A percentile compares a stretch with the other conserved stretches of the same genome.
Evolutionary conservation across 2,329 filamentous ascomycete species (phyloP).

Genomic region (Ophiostoma fasciatum): DNA sequence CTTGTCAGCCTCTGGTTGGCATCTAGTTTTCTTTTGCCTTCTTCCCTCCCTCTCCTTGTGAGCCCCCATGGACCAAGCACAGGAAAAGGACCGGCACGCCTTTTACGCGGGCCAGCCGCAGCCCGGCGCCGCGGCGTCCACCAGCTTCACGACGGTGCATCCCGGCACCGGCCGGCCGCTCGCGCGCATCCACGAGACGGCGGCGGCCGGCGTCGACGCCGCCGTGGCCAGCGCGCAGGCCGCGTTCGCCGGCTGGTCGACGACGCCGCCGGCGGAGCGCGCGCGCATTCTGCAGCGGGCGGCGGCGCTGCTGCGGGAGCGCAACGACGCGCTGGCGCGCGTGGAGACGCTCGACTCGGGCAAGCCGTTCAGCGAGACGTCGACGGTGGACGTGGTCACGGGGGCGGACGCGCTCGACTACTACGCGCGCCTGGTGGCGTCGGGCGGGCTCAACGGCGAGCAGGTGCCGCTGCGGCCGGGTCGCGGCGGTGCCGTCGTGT

Average conservation of each 20-base stretch:
- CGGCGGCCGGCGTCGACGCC: constrained; percentile 44
- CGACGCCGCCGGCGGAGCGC: constrained; percentile 58
- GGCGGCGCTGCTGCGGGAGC: constrained; percentile 54
- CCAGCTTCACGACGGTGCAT: constrained; percentile 57
- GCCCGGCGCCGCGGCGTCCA: constrained; percentile 38
- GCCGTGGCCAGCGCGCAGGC: constrained; percentile 55
- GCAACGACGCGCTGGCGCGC: constrained; percentile 65
- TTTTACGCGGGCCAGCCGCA: constrained; percentile 63
- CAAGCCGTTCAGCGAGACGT: constrained; percentile 74
- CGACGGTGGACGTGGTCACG: constrained; percentile 58
- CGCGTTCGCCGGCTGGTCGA: constrained; percentile 65
- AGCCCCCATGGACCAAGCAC: constrained; percentile 1
- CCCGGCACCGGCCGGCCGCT: constrained; percentile 56
- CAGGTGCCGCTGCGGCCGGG: constrained; percentile 23
- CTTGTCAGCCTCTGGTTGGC: too few relatives aligned
- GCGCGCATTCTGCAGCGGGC: constrained; percentile 67
- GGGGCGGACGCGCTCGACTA: constrained; percentile 25
- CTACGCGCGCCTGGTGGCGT: constrained; percentile 19
- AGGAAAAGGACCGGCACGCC: constrained; percentile 37
- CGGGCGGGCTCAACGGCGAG: constrained; percentile 16
- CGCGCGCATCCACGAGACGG: constrained; percentile 58
- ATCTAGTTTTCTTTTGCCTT: too few relatives aligned
- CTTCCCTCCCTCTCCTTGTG: not conserved
- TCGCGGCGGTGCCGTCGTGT: constrained; percentile 29
- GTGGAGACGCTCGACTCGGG: constrained; percentile 77